Percentiles rank a stretch among this genome's conserved stretches.
These are phyloP conservation scores for Blastobotrys chiropterorum DNA, from an alignment of 805 yeast genomes.

Conservation along the genomic window DNA sequence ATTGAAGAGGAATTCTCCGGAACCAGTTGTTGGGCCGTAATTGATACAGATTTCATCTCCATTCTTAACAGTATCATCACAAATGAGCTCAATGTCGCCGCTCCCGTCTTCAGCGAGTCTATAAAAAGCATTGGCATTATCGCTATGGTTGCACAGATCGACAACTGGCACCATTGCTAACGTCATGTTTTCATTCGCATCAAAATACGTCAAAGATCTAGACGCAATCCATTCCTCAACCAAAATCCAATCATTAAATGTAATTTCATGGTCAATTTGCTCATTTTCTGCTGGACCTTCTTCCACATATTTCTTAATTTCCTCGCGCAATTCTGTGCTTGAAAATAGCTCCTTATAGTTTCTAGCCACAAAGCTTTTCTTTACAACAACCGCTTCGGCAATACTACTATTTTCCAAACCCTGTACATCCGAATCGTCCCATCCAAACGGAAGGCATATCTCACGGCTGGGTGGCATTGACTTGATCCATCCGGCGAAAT, in stretches of 20 bases:
- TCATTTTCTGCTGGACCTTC: constrained; percentile 7
- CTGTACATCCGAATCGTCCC: constrained; percentile 24
- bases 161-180: constrained; percentile 47
- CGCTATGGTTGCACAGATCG: constrained; percentile 47
- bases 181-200: constrained; percentile 7
- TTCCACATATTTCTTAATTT: constrained; percentile 9
- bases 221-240: constrained; percentile 34
- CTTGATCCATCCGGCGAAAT: constrained; percentile 20
- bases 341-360: constrained; percentile 19
- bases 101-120: constrained; percentile 22
- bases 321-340: constrained; percentile 9
- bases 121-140: constrained; percentile 30
- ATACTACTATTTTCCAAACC: constrained; percentile 22
- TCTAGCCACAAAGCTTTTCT: constrained; percentile 18
- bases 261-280: constrained; percentile 6
- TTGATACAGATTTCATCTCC: constrained; percentile 29
- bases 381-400: constrained; percentile 23
- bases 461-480: constrained; percentile 24
- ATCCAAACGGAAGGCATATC: constrained; percentile 27
- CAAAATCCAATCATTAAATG: constrained; percentile 25
- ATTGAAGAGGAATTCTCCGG: constrained; percentile 34
- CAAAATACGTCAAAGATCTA: constrained; percentile 29
- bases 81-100: constrained; percentile 10
- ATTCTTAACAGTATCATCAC: constrained; percentile 2
- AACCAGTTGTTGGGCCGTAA: constrained; percentile 32